phyloP scores from a whole-genome alignment of 805 yeast species.

The Hanseniaspora valbyensis region DNA sequence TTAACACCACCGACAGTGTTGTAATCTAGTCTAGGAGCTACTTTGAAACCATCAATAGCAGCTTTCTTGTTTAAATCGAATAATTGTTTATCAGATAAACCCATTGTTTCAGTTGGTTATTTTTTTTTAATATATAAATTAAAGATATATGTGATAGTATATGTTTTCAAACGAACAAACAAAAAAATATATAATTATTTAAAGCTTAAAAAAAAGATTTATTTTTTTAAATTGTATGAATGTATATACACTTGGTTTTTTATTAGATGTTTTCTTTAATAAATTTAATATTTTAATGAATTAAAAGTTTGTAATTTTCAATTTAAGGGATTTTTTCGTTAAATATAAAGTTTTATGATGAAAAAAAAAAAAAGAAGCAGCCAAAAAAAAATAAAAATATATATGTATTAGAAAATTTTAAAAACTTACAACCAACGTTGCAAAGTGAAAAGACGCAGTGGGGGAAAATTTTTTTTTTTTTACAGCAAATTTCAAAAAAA shows the following conservation, averaged over 20 bases:
- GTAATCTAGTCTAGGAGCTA: conserved; percentile 82
- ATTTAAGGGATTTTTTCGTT: too few species aligned
- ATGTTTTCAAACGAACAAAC: background rate
- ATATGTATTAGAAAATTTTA: background rate
- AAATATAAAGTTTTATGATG: too few species aligned
- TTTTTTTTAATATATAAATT: too few species aligned
- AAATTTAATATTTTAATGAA: too few species aligned
- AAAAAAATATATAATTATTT: background rate
- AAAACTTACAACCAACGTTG: conserved; percentile 9
- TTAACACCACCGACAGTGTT: conserved; percentile 97
- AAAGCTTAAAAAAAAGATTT: too few species aligned
- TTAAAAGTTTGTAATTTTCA: too few species aligned
- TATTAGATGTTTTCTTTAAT: too few species aligned
- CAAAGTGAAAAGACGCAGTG: background rate
- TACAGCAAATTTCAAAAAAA: too few species aligned
- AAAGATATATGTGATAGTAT: too few species aligned
- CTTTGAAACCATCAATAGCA: conserved; percentile 79
- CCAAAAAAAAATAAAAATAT: background rate
- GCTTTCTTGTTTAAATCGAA: conserved; percentile 81
- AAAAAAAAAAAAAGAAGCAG: background rate
- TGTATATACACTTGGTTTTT: too few species aligned
- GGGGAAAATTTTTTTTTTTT: too few species aligned
- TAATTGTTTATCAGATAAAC: conserved; percentile 32
- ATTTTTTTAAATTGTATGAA: too few species aligned
- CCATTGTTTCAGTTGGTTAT: background rate